Percentiles rank a stretch among this genome's conserved stretches.
Conservation (phyloP, 163 green algal genomes). For the Chloroidium sp. region DNA sequence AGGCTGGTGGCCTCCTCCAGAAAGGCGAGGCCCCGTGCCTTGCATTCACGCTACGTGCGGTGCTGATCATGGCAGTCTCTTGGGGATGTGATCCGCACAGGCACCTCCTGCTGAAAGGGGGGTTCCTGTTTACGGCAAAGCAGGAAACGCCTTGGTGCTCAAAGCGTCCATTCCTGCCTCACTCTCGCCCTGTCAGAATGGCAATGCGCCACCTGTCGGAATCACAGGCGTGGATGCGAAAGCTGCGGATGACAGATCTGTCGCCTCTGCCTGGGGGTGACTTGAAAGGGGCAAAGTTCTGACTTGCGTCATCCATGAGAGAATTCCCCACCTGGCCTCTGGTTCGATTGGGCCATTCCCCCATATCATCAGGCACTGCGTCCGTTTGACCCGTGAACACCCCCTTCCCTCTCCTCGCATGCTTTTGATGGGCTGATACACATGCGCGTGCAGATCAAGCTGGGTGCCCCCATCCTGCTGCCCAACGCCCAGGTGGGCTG, state of each 20-base stretch:
- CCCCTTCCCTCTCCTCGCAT: not conserved
- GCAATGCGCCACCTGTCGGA: too few relatives aligned
- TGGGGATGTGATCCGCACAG: not conserved
- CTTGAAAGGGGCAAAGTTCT: too few relatives aligned
- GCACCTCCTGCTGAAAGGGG: not conserved
- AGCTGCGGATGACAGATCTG: too few relatives aligned
- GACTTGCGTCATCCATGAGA: not conserved
- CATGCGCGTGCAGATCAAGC: conserved; percentile 44
- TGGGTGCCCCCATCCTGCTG: conserved; percentile 77
- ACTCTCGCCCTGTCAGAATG: too few relatives aligned
- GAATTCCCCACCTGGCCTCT: not conserved
- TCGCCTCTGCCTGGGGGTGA: too few relatives aligned
- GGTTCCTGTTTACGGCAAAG: too few relatives aligned
- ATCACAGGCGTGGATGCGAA: too few relatives aligned
- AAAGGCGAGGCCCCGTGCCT: conserved; percentile 4
- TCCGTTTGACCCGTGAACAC: not conserved
- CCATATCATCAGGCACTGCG: not conserved
- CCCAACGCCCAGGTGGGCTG: conserved; percentile 80
- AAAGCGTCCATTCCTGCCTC: too few relatives aligned
- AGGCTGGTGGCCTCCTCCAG: conserved; percentile 28
- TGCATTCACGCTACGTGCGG: too few relatives aligned
- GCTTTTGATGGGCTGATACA: not conserved
- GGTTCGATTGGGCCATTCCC: not conserved
- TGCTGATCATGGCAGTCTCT: not conserved
- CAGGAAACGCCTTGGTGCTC: too few relatives aligned